phyloP scores from a whole-genome alignment of 148 eudicot species.

The Oxyria digyna region DNA sequence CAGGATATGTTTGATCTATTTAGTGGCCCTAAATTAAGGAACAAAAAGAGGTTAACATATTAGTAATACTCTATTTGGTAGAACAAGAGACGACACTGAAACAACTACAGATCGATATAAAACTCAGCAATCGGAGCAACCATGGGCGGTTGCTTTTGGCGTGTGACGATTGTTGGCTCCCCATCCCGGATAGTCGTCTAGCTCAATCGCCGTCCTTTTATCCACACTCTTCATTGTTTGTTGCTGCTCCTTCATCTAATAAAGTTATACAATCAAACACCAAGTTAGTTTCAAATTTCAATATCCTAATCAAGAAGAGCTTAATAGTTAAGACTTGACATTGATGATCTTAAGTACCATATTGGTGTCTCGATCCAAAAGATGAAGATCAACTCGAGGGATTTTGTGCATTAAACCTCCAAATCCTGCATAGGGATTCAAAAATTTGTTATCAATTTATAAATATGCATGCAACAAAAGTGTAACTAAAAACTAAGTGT shows the following conservation, averaged over 20 bases:
- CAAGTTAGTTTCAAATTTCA: too few relatives aligned
- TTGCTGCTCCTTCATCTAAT: constrained; percentile 3
- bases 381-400: background rate
- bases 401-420: background rate
- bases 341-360: background rate
- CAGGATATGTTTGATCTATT: too few relatives aligned
- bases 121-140: background rate
- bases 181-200: constrained; percentile 65
- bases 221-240: background rate
- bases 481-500: too few relatives aligned
- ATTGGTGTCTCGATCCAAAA: background rate
- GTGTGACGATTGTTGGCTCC: constrained; percentile 73
- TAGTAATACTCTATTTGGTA: too few relatives aligned
- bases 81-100: too few relatives aligned
- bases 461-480: too few relatives aligned
- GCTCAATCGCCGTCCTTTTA: constrained; percentile 22
- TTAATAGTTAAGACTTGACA: too few relatives aligned
- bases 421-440: background rate
- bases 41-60: background rate
- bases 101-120: too few relatives aligned
- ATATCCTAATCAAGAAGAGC: too few relatives aligned
- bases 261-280: background rate
- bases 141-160: constrained; percentile 19
- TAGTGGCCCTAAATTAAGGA: background rate
- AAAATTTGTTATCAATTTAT: too few relatives aligned